A percentile compares a stretch with the other conserved stretches of the same genome.
phyloP scores from a whole-genome alignment of 306 rosid genomes.

The Cicer pinnatifidum region DNA sequence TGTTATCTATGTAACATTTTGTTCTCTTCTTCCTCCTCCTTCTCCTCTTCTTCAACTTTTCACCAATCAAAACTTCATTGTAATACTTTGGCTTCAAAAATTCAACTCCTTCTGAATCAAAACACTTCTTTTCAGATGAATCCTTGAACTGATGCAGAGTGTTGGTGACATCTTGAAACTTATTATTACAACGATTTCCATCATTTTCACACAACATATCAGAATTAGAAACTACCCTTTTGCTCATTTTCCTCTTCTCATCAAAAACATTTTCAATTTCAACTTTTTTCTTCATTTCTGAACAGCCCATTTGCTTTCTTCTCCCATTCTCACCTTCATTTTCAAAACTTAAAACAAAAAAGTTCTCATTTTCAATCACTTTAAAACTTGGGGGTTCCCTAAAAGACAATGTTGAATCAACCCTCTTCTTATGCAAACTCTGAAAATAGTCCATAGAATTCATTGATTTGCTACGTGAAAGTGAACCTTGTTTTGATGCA shows the following conservation, averaged over 20 bases:
- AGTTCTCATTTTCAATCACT: slow-evolving; percentile 64
- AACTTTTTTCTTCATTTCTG: slow-evolving; percentile 54
- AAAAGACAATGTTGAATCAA: slow-evolving; percentile 61
- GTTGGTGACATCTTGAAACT: slow-evolving; percentile 47
- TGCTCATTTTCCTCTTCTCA: slow-evolving; percentile 43
- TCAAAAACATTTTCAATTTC: slow-evolving; percentile 37
- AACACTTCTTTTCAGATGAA: slow-evolving; percentile 33
- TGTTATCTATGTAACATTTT: slow-evolving; percentile 40
- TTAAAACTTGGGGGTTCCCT: slow-evolving; percentile 65
- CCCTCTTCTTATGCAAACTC: slow-evolving; percentile 50
- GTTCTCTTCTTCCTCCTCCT: slow-evolving; percentile 45
- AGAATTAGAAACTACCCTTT: slow-evolving; percentile 43
- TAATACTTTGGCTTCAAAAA: slow-evolving; percentile 31
- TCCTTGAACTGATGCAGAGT: slow-evolving; percentile 31
- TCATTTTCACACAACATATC: slow-evolving; percentile 29
- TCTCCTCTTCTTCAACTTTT: slow-evolving; percentile 41
- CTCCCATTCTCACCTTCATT: slow-evolving; percentile 43
- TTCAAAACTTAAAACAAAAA: slow-evolving; percentile 71
- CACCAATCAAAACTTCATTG: slow-evolving; percentile 42
- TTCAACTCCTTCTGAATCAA: slow-evolving; percentile 40
- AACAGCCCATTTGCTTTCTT: slow-evolving; percentile 38
- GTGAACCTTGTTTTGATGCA: slow-evolving; percentile 38
- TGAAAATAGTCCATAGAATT: slow-evolving; percentile 58
- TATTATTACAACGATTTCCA: slow-evolving; percentile 8
- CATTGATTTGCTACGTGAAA: slow-evolving; percentile 67